Evolutionary conservation across 495 filamentous ascomycete species (phyloP).

Genomic region (Cenococcum geophilum): DNA sequence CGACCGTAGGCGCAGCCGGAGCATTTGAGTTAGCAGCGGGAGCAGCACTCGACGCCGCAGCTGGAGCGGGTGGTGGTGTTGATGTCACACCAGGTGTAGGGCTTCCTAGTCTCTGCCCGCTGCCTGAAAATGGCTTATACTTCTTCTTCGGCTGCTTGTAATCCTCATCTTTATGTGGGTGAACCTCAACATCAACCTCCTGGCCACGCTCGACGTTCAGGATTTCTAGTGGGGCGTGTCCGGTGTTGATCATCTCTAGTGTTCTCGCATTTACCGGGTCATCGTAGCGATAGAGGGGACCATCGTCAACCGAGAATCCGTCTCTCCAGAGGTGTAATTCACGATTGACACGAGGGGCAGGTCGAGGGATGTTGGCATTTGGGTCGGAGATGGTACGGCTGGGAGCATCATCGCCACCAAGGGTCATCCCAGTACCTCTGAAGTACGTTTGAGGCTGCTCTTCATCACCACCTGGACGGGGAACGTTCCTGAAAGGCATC

Average conservation of each 20-base stretch:
- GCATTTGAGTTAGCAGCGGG: conserved; percentile 32
- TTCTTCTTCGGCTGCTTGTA: conserved; percentile 76
- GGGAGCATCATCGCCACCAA: conserved; percentile 84
- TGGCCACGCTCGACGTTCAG: conserved; percentile 83
- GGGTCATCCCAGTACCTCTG: conserved; percentile 72
- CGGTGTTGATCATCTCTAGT: conserved; percentile 75
- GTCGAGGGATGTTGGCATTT: conserved; percentile 41
- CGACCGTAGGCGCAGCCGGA: conserved; percentile 41
- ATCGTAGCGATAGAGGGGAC: conserved; percentile 79
- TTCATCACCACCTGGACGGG: conserved; percentile 53
- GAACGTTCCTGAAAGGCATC: conserved; percentile 48
- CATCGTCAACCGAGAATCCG: conserved; percentile 93
- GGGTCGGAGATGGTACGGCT: conserved; percentile 67
- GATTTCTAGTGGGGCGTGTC: conserved; percentile 78
- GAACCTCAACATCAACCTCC: conserved; percentile 82
- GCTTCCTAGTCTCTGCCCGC: conserved; percentile 83
- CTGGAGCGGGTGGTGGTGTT: conserved; percentile 35
- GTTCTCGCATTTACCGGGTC: conserved; percentile 80
- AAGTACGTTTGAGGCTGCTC: conserved; percentile 55
- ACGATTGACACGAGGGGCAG: conserved; percentile 52
- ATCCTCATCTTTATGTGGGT: conserved; percentile 72
- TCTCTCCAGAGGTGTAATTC: conserved; percentile 87
- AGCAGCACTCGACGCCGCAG: conserved; percentile 39
- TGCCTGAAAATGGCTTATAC: conserved; percentile 79
- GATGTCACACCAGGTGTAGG: conserved; percentile 62